Percentiles rank a stretch among this genome's conserved stretches.
Conservation (phyloP, 106 monocot genomes). For the Cymbidium sinense region DNA sequence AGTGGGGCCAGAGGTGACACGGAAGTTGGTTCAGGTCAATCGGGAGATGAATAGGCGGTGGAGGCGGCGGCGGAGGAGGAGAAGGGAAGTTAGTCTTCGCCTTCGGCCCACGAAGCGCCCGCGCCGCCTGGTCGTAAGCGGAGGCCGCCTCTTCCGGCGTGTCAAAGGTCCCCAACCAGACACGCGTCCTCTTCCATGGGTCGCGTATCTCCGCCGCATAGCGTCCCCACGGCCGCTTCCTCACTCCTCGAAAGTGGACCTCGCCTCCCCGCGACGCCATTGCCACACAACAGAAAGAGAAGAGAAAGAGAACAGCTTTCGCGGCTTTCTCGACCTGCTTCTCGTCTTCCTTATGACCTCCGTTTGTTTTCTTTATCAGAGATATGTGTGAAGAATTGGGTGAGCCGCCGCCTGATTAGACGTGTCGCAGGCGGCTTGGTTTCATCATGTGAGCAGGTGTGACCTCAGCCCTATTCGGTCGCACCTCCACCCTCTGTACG, state of each 20-base stretch:
- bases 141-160: slow-evolving; percentile 10
- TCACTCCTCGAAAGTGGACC: not conserved
- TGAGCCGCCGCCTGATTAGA: slow-evolving; percentile 19
- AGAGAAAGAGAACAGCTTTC: not conserved
- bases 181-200: not conserved
- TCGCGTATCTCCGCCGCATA: slow-evolving; percentile 8
- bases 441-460: slow-evolving; percentile 5
- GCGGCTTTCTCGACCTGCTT: not conserved
- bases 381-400: not conserved
- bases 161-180: slow-evolving; percentile 1
- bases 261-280: slow-evolving; percentile 1
- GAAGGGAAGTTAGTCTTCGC: slow-evolving; percentile 14
- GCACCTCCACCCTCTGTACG: slow-evolving; percentile 4
- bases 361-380: not conserved
- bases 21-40: not conserved
- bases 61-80: not conserved
- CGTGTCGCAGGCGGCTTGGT: slow-evolving; percentile 7
- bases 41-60: not conserved
- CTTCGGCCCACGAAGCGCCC: not conserved
- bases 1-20: slow-evolving; percentile 3
- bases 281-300: too few relatives aligned
- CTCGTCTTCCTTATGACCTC: not conserved
- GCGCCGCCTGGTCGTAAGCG: slow-evolving; percentile 12
- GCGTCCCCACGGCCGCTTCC: slow-evolving; percentile 8
- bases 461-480: slow-evolving; percentile 13